Evolutionary conservation across 257 asterid genomes (phyloP).

Genomic region (Ligustrum vulgare): DNA sequence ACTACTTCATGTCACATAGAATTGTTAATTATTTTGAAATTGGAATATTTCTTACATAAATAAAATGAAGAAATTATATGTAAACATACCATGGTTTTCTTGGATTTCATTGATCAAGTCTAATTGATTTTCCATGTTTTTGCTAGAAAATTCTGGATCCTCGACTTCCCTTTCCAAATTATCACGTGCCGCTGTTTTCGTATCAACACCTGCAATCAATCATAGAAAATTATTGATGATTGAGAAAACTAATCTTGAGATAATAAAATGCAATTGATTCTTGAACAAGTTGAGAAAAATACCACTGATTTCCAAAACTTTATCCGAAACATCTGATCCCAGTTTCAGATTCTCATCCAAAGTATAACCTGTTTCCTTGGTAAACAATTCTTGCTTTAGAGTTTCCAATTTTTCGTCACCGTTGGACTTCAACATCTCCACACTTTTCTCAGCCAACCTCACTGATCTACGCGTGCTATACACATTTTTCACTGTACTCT

Average conservation of each 20-base stretch:
- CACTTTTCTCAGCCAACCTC: constrained; percentile 57
- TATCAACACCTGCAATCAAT: constrained; percentile 30
- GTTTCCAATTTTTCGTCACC: constrained; percentile 22
- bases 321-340: constrained; percentile 26
- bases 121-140: constrained; percentile 9
- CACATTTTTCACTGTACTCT: constrained; percentile 28
- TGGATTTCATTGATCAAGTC: constrained; percentile 17
- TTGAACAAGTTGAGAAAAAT: constrained; percentile 13
- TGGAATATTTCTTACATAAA: neutral
- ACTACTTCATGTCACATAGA: neutral
- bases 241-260: neutral
- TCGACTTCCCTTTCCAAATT: constrained; percentile 14
- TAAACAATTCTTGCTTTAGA: constrained; percentile 31
- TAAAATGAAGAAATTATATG: neutral
- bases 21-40: neutral
- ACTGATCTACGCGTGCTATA: constrained; percentile 61
- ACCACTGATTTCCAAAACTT: constrained; percentile 41
- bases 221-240: neutral
- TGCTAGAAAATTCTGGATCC: constrained; percentile 4
- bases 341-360: constrained; percentile 19
- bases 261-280: neutral
- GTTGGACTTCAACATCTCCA: constrained; percentile 10
- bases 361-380: constrained; percentile 29
- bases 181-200: constrained; percentile 23
- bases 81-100: constrained; percentile 27